Evolutionary conservation across 371 early-diverging fungal species (phyloP).

Genomic region (Mycotypha africana): DNA sequence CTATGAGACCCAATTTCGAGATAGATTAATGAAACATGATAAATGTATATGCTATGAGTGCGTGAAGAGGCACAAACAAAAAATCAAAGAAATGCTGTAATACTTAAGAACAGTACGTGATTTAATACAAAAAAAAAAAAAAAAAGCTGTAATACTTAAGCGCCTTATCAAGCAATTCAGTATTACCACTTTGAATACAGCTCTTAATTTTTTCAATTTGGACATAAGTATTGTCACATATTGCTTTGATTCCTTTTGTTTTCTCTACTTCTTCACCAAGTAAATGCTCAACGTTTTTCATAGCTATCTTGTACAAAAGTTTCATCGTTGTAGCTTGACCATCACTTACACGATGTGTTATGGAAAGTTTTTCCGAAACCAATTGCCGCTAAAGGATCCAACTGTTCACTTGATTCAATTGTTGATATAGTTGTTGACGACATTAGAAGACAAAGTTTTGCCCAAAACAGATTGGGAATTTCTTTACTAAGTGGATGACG

Average conservation of each 20-base stretch:
- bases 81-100: too few relatives aligned
- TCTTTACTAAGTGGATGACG: slow-evolving; percentile 1
- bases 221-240: slow-evolving; percentile 8
- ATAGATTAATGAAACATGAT: too few relatives aligned
- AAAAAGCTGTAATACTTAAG: too few relatives aligned
- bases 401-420: slow-evolving; percentile 1
- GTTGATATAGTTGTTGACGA: slow-evolving; percentile 2
- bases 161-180: slow-evolving; percentile 9
- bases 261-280: slow-evolving; percentile 4
- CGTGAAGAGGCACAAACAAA: too few relatives aligned
- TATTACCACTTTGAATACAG: slow-evolving; percentile 8
- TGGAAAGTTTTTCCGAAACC: slow-evolving; percentile 2
- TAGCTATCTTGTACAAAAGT: slow-evolving; percentile 4
- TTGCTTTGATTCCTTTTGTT: slow-evolving; percentile 6
- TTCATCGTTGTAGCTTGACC: neutral
- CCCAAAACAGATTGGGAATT: slow-evolving; percentile 6
- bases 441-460: slow-evolving; percentile 5
- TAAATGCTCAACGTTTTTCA: slow-evolving; percentile 6
- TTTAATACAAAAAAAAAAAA: too few relatives aligned
- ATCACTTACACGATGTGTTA: slow-evolving; percentile 1
- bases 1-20: too few relatives aligned
- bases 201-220: slow-evolving; percentile 10
- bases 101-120: too few relatives aligned
- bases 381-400: neutral
- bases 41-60: too few relatives aligned